phyloP scores from a whole-genome alignment of 768 basidiomycete species.

The Xerocomus brunneocitrinus region DNA sequence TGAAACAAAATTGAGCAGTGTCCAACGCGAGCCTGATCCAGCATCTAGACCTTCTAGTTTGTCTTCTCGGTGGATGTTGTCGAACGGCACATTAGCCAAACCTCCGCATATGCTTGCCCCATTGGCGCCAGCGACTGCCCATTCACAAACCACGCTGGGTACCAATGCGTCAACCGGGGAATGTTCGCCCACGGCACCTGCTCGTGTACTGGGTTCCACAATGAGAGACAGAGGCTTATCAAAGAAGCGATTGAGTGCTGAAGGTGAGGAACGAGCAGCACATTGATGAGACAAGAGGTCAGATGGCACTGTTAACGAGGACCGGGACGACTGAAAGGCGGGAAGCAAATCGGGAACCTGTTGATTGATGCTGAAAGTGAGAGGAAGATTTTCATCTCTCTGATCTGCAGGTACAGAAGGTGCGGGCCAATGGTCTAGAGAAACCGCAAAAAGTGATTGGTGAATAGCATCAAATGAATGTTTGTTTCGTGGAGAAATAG shows the following conservation, averaged over 20 bases:
- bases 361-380: slow-evolving; percentile 30
- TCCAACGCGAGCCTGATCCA: slow-evolving; percentile 39
- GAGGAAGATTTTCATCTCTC: slow-evolving; percentile 24
- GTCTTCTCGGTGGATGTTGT: neutral
- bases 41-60: slow-evolving; percentile 6
- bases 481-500: slow-evolving; percentile 62
- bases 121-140: slow-evolving; percentile 47
- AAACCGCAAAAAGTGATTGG: slow-evolving; percentile 73
- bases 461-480: slow-evolving; percentile 59
- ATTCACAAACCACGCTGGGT: slow-evolving; percentile 83
- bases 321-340: slow-evolving; percentile 6
- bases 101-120: slow-evolving; percentile 38
- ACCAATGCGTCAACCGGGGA: slow-evolving; percentile 87
- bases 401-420: slow-evolving; percentile 22
- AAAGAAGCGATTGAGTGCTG: slow-evolving; percentile 78
- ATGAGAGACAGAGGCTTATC: slow-evolving; percentile 84
- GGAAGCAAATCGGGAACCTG: neutral
- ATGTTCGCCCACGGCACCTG: slow-evolving; percentile 88
- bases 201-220: slow-evolving; percentile 80
- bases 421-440: slow-evolving; percentile 69
- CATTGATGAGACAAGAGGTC: slow-evolving; percentile 69
- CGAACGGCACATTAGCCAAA: slow-evolving; percentile 39
- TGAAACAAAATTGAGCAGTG: slow-evolving; percentile 68
- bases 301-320: slow-evolving; percentile 8
- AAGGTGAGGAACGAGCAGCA: slow-evolving; percentile 62